These are phyloP conservation scores for Chloromonas sp. DNA, from an alignment of 163 green algal genomes.

Conservation along the genomic window DNA sequence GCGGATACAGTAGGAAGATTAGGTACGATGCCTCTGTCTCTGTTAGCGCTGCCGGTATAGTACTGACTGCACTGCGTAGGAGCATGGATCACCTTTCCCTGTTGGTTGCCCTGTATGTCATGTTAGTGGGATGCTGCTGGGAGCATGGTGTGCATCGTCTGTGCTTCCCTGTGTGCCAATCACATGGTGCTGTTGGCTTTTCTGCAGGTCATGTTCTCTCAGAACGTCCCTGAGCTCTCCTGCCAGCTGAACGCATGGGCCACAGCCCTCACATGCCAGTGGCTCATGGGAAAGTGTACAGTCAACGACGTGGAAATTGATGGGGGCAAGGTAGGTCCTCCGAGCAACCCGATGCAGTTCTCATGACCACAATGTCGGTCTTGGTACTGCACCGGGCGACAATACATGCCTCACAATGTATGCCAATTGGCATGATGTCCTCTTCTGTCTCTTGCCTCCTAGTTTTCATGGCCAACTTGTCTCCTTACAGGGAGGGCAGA, in stretches of 20 bases:
- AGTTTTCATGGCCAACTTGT: too few species aligned
- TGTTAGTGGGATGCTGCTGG: too few species aligned
- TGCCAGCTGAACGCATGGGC: slow-evolving; percentile 75
- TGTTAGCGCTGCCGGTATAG: too few species aligned
- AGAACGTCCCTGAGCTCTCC: slow-evolving; percentile 56
- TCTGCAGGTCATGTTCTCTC: slow-evolving; percentile 60
- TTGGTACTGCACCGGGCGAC: neutral
- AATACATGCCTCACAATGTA: neutral
- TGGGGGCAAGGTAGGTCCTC: slow-evolving; percentile 38
- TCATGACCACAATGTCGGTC: neutral
- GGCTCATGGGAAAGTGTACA: slow-evolving; percentile 82
- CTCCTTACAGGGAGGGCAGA: too few species aligned
- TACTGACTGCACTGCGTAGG: too few species aligned
- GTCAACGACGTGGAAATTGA: slow-evolving; percentile 80
- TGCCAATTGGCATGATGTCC: neutral
- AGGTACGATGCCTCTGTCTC: too few species aligned
- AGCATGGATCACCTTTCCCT: too few species aligned
- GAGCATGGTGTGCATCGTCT: too few species aligned
- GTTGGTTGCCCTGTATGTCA: too few species aligned
- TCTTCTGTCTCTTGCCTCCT: too few species aligned
- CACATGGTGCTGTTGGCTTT: neutral
- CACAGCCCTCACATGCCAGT: slow-evolving; percentile 80
- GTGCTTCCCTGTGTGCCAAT: too few species aligned
- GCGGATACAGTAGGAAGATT: too few species aligned
- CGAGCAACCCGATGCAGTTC: neutral